Percentiles rank a stretch among this genome's conserved stretches.
phyloP scores from a whole-genome alignment of 2,329 filamentous ascomycete genomes.

The Nemania diffusa region DNA sequence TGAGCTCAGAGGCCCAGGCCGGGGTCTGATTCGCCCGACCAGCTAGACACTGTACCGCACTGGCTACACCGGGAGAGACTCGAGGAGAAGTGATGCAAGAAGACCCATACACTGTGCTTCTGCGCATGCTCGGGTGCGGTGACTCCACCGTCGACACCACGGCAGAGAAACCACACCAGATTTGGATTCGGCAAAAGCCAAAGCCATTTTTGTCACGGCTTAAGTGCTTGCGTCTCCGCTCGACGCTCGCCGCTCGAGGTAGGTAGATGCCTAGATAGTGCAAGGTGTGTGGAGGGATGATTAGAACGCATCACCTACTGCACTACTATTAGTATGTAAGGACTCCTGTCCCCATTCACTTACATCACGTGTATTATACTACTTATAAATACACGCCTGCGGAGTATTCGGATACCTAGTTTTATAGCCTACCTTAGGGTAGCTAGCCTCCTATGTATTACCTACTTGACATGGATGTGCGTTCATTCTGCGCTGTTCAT shows the following conservation, averaged over 20 bases:
- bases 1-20: constrained; percentile 31
- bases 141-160: constrained; percentile 42
- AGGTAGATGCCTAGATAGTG: not conserved
- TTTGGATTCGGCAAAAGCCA: constrained; percentile 41
- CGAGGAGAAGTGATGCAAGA: constrained; percentile 25
- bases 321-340: too few species aligned
- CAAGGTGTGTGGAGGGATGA: constrained; percentile 13
- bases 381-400: constrained; percentile 12
- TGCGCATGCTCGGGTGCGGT: constrained; percentile 24
- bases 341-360: constrained; percentile 21
- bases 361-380: constrained; percentile 38
- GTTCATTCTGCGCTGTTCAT: not conserved
- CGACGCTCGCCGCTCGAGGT: too few species aligned
- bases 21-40: constrained; percentile 33
- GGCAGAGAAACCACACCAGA: constrained; percentile 36
- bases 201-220: constrained; percentile 31
- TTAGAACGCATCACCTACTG: constrained; percentile 30
- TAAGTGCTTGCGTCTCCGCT: constrained; percentile 9
- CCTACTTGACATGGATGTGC: not conserved
- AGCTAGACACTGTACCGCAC: constrained; percentile 36
- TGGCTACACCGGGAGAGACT: constrained; percentile 41
- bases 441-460: not conserved
- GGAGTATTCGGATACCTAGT: not conserved
- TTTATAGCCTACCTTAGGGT: not conserved
- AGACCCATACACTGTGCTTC: constrained; percentile 39